phyloP scores from a whole-genome alignment of 1,139 yeast species.

The Torulaspora globosa region DNA sequence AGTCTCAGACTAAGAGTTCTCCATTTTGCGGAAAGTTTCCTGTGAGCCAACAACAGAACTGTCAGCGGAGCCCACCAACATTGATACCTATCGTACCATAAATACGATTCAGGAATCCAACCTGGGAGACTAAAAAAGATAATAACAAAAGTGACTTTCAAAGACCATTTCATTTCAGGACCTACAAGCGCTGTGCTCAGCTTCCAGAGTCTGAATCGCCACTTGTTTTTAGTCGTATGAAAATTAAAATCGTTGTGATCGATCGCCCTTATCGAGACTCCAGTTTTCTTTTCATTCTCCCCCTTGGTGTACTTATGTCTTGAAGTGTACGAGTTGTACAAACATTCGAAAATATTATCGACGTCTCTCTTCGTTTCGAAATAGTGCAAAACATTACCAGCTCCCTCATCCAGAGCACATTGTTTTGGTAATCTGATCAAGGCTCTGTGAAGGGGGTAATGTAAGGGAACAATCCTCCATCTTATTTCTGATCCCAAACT shows the following conservation, averaged over 20 bases:
- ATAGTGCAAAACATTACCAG: slow-evolving; percentile 43
- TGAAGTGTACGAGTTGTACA: slow-evolving; percentile 43
- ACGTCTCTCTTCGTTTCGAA: slow-evolving; percentile 45
- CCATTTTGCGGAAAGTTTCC: slow-evolving; percentile 44
- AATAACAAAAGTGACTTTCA: slow-evolving; percentile 40
- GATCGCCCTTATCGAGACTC: slow-evolving; percentile 36
- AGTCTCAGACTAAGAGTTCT: slow-evolving; percentile 39
- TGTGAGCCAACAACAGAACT: slow-evolving; percentile 41
- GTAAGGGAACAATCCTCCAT: slow-evolving; percentile 39
- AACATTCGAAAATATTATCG: slow-evolving; percentile 46
- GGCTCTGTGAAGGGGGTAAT: slow-evolving; percentile 42
- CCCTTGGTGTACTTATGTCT: slow-evolving; percentile 25
- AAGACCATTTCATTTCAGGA: slow-evolving; percentile 43
- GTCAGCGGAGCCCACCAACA: slow-evolving; percentile 44
- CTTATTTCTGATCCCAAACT: slow-evolving; percentile 24
- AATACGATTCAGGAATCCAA: slow-evolving; percentile 40
- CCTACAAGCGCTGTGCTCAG: slow-evolving; percentile 37
- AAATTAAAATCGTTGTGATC: slow-evolving; percentile 41
- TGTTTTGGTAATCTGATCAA: slow-evolving; percentile 42
- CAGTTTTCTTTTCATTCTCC: slow-evolving; percentile 11
- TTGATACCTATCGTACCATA: slow-evolving; percentile 43
- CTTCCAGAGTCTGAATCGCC: slow-evolving; percentile 41
- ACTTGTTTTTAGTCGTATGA: slow-evolving; percentile 38
- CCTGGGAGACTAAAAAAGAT: slow-evolving; percentile 43
- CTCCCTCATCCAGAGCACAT: slow-evolving; percentile 47